Percentiles rank a stretch among this genome's conserved stretches.
Conservation (phyloP, 2,329 filamentous ascomycete genomes). For the Penicillium sp. region DNA sequence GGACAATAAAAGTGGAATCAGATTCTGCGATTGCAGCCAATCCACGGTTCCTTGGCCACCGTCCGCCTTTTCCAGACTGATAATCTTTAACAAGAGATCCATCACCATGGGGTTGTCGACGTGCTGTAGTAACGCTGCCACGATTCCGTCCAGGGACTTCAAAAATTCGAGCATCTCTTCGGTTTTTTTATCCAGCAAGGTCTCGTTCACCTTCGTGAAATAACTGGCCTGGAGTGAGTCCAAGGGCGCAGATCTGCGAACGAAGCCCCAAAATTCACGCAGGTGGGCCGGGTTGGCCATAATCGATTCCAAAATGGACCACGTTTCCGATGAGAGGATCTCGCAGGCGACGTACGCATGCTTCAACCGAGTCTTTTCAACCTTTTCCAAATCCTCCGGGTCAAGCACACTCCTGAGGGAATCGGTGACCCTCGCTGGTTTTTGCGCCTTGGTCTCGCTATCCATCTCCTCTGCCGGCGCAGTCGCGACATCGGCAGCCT, state of each 20-base stretch:
- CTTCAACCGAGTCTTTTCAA: conserved; percentile 84
- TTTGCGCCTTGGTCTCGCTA: conserved; percentile 26
- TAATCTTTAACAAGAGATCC: conserved; percentile 94
- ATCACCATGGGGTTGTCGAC: conserved; percentile 98
- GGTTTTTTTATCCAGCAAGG: conserved; percentile 95
- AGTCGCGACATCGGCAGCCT: conserved; percentile 24
- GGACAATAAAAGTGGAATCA: conserved; percentile 79
- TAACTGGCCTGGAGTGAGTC: conserved; percentile 94
- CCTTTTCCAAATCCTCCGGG: conserved; percentile 57
- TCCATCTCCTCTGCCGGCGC: conserved; percentile 13
- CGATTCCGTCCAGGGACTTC: conserved; percentile 72
- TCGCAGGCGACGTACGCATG: conserved; percentile 93
- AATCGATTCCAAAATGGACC: conserved; percentile 90
- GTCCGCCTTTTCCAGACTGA: conserved; percentile 88
- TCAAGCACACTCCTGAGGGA: conserved; percentile 31
- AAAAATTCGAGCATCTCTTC: conserved; percentile 92
- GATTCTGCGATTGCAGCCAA: conserved; percentile 87
- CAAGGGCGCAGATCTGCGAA: conserved; percentile 75
- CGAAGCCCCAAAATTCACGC: conserved; percentile 82
- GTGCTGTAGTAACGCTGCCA: conserved; percentile 81
- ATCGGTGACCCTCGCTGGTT: conserved; percentile 36
- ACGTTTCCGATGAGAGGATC: conserved; percentile 89
- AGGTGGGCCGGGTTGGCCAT: conserved; percentile 76
- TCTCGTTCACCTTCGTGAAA: conserved; percentile 98
- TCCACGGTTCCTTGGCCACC: conserved; percentile 90